Conservation (phyloP, 2,329 filamentous ascomycete species). For the Teratosphaeria destructans region DNA sequence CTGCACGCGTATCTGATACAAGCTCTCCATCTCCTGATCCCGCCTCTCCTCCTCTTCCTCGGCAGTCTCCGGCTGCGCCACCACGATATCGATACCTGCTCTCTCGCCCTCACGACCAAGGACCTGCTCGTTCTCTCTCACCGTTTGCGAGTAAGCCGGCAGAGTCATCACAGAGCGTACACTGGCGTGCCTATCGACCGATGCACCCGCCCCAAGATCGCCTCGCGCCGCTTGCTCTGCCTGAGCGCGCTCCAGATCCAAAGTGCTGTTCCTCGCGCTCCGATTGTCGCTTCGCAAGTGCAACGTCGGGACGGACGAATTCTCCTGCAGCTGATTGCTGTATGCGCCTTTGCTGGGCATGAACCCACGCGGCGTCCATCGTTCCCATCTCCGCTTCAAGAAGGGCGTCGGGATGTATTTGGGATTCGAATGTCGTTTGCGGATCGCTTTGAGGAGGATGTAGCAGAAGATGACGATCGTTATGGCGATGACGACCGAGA, state of each 20-base stretch:
- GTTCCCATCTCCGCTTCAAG: conserved; percentile 24
- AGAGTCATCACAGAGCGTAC: conserved; percentile 91
- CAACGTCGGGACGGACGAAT: conserved; percentile 14
- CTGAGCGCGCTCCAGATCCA: conserved; percentile 16
- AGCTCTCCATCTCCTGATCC: conserved; percentile 82
- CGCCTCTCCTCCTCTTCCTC: conserved; percentile 70
- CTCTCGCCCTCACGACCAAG: conserved; percentile 84
- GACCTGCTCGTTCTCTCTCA: conserved; percentile 67
- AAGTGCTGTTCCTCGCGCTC: conserved; percentile 13
- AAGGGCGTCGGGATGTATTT: conserved; percentile 22
- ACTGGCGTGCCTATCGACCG: conserved; percentile 70
- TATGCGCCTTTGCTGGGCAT: conserved; percentile 19
- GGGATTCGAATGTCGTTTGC: conserved; percentile 16
- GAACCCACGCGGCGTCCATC: conserved; percentile 19
- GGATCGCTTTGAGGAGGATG: conserved; percentile 12
- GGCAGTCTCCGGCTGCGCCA: conserved; percentile 71
- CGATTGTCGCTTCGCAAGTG: conserved; percentile 15
- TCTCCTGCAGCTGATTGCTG: conserved; percentile 20
- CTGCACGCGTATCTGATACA: conserved; percentile 79
- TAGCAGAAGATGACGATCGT: conserved; percentile 8
- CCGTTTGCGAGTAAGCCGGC: conserved; percentile 67
- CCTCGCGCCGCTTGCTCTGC: conserved; percentile 7
- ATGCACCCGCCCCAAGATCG: conserved; percentile 24
- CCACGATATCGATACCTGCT: conserved; percentile 78
- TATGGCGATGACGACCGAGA: conserved; percentile 7